Evolutionary conservation across 768 basidiomycete species (phyloP).

Genomic region (Suillus luteus): DNA sequence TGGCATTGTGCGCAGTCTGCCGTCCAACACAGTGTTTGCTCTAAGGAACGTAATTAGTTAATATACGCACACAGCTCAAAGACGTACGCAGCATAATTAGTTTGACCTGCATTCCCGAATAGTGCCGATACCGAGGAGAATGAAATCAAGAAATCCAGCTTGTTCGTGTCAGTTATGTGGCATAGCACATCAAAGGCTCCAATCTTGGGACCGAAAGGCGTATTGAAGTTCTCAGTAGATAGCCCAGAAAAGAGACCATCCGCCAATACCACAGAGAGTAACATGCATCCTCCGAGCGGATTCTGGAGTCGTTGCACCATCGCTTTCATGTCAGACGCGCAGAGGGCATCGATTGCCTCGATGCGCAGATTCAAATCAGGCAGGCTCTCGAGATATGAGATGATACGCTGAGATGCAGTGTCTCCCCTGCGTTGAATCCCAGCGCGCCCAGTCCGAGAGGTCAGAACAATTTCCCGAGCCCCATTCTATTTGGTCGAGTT

Average conservation of each 20-base stretch:
- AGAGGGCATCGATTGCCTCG: conserved; percentile 1
- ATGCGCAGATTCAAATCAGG: background rate
- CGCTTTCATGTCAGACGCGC: background rate
- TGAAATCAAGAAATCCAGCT: conserved; percentile 34
- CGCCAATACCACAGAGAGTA: conserved; percentile 1
- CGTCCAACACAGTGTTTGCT: background rate
- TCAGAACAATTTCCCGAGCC: conserved; percentile 35
- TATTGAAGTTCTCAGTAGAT: conserved; percentile 25
- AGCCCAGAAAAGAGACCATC: conserved; percentile 5
- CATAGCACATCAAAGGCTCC: conserved; percentile 22
- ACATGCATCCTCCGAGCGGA: conserved; percentile 7
- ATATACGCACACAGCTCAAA: background rate
- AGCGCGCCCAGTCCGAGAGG: conserved; percentile 26
- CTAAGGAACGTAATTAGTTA: conserved; percentile 8
- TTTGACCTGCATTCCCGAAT: conserved; percentile 33
- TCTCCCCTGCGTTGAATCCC: background rate
- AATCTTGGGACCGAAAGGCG: conserved; percentile 25
- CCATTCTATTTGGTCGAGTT: conserved; percentile 1
- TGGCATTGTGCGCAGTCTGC: conserved; percentile 19
- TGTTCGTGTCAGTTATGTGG: conserved; percentile 17
- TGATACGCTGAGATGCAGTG: background rate
- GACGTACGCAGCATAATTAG: conserved; percentile 24
- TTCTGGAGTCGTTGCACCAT: background rate
- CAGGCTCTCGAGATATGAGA: background rate
- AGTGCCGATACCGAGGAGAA: conserved; percentile 38